Conservation (phyloP, 768 basidiomycete genomes). For the Paxillus involutus region DNA sequence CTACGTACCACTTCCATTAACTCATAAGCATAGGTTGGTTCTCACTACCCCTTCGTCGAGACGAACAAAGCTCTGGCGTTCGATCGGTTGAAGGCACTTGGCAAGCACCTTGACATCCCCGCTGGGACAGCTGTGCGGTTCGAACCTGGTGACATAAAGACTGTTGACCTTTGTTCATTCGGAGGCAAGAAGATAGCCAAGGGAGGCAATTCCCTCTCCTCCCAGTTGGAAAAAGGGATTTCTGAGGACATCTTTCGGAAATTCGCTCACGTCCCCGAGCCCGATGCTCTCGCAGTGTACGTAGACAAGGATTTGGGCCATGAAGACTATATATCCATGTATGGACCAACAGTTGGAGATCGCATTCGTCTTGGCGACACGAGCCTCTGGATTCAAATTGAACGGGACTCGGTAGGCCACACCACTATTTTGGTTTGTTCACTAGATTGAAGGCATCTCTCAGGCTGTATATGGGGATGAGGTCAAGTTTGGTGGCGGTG, state of each 20-base stretch:
- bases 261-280: slow-evolving; percentile 72
- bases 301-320: slow-evolving; percentile 58
- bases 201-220: slow-evolving; percentile 68
- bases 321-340: slow-evolving; percentile 89
- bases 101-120: slow-evolving; percentile 87
- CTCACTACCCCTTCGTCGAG: slow-evolving; percentile 94
- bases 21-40: slow-evolving; percentile 64
- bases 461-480: slow-evolving; percentile 93
- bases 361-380: slow-evolving; percentile 88
- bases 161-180: slow-evolving; percentile 79
- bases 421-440: not conserved
- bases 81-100: slow-evolving; percentile 79
- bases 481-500: slow-evolving; percentile 96
- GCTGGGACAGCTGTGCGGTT: slow-evolving; percentile 96
- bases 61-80: slow-evolving; percentile 80
- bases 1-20: not conserved
- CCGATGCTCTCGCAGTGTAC: slow-evolving; percentile 51
- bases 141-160: slow-evolving; percentile 88
- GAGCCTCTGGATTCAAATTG: slow-evolving; percentile 87
- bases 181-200: slow-evolving; percentile 69
- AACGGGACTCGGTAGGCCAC: slow-evolving; percentile 66
- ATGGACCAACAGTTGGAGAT: slow-evolving; percentile 92
- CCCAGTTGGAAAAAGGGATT: slow-evolving; percentile 47
- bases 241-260: slow-evolving; percentile 35
- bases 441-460: not conserved